Evolutionary conservation across 2,329 filamentous ascomycete species (phyloP).

Genomic region (Monosporascus sp.): DNA sequence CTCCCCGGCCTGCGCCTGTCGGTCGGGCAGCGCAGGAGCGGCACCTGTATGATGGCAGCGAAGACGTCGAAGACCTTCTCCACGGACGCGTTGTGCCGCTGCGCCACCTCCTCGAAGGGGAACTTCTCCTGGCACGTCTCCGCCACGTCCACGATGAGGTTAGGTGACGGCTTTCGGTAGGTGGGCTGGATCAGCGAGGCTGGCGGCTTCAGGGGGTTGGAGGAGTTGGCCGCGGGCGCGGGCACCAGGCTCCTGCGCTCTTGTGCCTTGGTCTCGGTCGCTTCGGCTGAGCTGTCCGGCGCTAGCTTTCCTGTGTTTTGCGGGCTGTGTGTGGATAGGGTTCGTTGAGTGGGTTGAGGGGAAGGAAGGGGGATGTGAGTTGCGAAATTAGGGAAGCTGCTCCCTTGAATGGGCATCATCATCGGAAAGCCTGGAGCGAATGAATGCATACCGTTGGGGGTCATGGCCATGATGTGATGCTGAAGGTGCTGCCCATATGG

Average conservation of each 20-base stretch:
- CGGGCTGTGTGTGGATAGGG: not conserved
- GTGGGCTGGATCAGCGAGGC: constrained; percentile 21
- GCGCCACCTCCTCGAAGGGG: constrained; percentile 40
- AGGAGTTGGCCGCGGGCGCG: not conserved
- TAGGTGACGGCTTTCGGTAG: constrained; percentile 30
- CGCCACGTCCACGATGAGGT: constrained; percentile 43
- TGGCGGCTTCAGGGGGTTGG: constrained; percentile 17
- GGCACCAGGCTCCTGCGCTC: not conserved
- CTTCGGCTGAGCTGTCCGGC: no score
- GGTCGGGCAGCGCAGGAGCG: constrained; percentile 39
- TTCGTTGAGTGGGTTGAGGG: constrained; percentile 4
- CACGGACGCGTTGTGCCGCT: constrained; percentile 36
- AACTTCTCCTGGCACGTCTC: constrained; percentile 42
- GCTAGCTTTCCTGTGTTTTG: no score
- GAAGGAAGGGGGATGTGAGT: constrained; percentile 5
- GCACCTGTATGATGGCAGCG: constrained; percentile 42
- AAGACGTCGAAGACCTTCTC: constrained; percentile 43
- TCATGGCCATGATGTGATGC: constrained; percentile 22
- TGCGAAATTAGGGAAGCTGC: constrained; percentile 12
- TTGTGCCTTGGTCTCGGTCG: not conserved
- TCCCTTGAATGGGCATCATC: constrained; percentile 21
- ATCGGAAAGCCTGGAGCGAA: constrained; percentile 17
- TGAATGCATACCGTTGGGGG: constrained; percentile 14
- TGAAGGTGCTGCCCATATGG: constrained; percentile 19
- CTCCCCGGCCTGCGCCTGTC: constrained; percentile 37